Percentiles rank a stretch among this genome's conserved stretches.
phyloP scores from a whole-genome alignment of 805 yeast species.

The Candida schatavii region DNA sequence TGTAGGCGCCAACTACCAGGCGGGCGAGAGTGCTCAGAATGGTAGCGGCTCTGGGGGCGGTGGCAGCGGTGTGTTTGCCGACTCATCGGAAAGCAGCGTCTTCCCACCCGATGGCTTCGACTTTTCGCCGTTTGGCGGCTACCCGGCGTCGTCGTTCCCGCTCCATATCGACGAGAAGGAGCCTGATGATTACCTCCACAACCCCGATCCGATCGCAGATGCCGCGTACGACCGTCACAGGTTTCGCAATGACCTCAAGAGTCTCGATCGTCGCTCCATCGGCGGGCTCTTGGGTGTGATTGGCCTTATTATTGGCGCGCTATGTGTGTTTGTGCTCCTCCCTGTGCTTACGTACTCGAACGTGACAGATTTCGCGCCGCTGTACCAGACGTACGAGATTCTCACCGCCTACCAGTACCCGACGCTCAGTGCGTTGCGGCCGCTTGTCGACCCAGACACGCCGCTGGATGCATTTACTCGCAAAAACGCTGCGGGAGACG shows the following conservation, averaged over 20 bases:
- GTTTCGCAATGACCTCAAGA: conserved; percentile 59
- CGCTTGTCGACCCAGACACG: conserved; percentile 71
- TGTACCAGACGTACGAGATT: conserved; percentile 27
- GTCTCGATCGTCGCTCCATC: conserved; percentile 60
- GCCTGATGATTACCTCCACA: conserved; percentile 91
- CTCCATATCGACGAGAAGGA: conserved; percentile 89
- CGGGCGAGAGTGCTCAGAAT: too few relatives aligned
- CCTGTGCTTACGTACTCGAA: conserved; percentile 88
- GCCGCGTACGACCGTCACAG: conserved; percentile 77
- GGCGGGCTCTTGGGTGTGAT: conserved; percentile 64
- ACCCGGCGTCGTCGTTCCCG: conserved; percentile 93
- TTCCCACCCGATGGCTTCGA: conserved; percentile 29
- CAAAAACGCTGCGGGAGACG: conserved; percentile 31
- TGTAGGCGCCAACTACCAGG: background rate
- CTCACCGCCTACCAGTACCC: conserved; percentile 59
- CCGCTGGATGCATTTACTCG: conserved; percentile 52
- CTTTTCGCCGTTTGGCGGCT: conserved; percentile 92
- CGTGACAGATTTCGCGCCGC: conserved; percentile 32
- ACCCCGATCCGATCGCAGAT: conserved; percentile 93
- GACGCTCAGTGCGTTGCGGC: conserved; percentile 53
- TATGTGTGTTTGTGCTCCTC: conserved; percentile 68
- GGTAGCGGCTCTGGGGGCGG: background rate
- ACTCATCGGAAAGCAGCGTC: background rate
- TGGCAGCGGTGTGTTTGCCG: background rate
- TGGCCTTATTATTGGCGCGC: conserved; percentile 55